Evolutionary conservation across 176 grass and related monocot genomes (phyloP), one percentile per base, ranked within the genome.

Genomic region (Aegilops sharonensis): DNA sequence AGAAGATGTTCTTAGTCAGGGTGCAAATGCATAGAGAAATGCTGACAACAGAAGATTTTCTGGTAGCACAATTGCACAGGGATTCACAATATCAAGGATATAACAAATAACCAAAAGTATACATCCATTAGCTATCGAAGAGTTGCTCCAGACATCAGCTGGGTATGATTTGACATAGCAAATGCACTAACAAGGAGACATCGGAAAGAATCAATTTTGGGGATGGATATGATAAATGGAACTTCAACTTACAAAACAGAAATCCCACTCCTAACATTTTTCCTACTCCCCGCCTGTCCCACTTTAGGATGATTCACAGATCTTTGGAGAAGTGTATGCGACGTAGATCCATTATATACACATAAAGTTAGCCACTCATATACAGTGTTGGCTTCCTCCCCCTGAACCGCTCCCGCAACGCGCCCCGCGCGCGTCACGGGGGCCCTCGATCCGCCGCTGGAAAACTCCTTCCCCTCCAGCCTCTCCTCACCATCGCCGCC

Each of bases 101-200:
- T 24, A 72, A 43, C n/a, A 24, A 54, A 20, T 3, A 88, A 59
- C 30, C 30, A 64, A 37, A 39, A 64, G 3, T 20, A 79, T 64
- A 75, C 39, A 70, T 68, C 13, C 32, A 5, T 45, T 36, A 78
- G 39, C 11, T 82, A 21, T 50, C 37, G 67, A 84, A 79, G 15
- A 64, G 61, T 36, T 80, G 14, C 40, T 74, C 18, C 0, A 67
- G 34, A 69, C n/a, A 39, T 59, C 21, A 72, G 10, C n/a, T 29
- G 35, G 82, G 75, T 39, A 88, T 77, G 43, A 68, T 42, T 76
- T 68, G 31, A 54, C 21, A 50, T 47, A 83, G 31, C 79, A 72
- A 69, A 79, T 68, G 27, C 29, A 89, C 11, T 79, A 72, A 64
- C 42, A 50, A 78, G 10, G 35, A 52, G n/a, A 27, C 32, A 87